Evolutionary conservation across 768 basidiomycete species (phyloP), one percentile per base, ranked within the genome.

Genomic region (Collybiopsis luxurians): DNA sequence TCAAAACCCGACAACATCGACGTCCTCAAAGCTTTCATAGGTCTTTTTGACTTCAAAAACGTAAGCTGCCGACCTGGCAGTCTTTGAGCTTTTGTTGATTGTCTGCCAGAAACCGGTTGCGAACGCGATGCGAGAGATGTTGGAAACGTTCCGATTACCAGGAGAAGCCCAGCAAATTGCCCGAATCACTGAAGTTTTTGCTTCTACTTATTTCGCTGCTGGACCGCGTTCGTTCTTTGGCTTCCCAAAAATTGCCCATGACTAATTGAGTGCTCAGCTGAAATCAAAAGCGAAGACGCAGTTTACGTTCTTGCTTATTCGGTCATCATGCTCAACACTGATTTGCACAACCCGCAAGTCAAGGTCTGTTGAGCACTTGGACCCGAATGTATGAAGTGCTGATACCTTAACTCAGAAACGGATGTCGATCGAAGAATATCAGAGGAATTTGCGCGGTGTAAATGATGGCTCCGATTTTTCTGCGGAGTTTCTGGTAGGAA

Each of bases 261-360:
- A 21, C 27, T 5, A 39, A 10, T 17, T 21, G 28, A 24, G 2
- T 11, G 4, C 15, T 26, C 59, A 95, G 94, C 83, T 57, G 95
- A 95, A 69, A 87, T 98, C 61, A 92, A 89, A 67, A 87, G 78
- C 55, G 86, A 93, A 72, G 97, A 98, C 67, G 92, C 96, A 4
- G 91, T 92, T 19, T 95, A 97, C 70, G 90, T 99, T 7, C 74
- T 99, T 24, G 85, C 96, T 1, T 99, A 87, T 70, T 98, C 97
- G 0, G 87, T 99, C 59, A 98, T 99, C 70, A 83, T 99, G 94
- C 82, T 99, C 49, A 99, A 99, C 72, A 99, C 97, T 7, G 97
- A 99, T 73, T 84, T 86, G 30, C 95, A 98, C 68, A 98, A 92
- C 67, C 95, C 95, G 12, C 94, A 97, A 78, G 83, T 95, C 59